Evolutionary conservation across 106 monocot genomes (phyloP).

Genomic region (Gastrodia elata): DNA sequence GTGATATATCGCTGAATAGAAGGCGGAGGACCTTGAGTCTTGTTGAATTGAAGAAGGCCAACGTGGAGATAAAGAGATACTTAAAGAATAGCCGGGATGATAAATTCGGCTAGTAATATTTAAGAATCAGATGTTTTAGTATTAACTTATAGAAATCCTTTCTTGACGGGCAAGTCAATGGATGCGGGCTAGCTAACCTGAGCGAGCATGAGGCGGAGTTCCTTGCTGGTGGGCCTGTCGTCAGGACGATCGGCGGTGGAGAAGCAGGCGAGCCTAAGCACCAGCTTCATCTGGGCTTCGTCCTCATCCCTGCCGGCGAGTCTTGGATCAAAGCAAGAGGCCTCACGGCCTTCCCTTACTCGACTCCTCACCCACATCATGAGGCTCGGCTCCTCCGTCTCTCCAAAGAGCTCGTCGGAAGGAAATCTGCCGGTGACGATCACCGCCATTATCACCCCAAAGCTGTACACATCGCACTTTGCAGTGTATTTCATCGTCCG

Average conservation of each 20-base stretch:
- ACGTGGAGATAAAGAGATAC: too few species aligned
- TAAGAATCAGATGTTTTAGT: too few species aligned
- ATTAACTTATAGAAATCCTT: too few species aligned
- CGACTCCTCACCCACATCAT: constrained; percentile 51
- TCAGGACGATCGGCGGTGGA: constrained; percentile 51
- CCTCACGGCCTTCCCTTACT: constrained; percentile 6
- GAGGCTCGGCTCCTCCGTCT: constrained; percentile 30
- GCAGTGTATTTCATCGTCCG: constrained; percentile 55
- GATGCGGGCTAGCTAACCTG: too few species aligned
- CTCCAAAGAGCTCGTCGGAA: constrained; percentile 53
- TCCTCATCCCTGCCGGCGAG: constrained; percentile 27
- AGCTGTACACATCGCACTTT: constrained; percentile 68
- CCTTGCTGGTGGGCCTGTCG: constrained; percentile 64
- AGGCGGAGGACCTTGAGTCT: too few species aligned
- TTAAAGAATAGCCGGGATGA: too few species aligned
- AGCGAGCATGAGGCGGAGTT: constrained; percentile 40
- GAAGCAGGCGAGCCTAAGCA: constrained; percentile 60
- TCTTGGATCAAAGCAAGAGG: constrained; percentile 29
- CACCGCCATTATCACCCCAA: constrained; percentile 64
- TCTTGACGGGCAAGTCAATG: too few species aligned
- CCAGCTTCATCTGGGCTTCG: constrained; percentile 43
- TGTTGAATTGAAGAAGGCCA: too few species aligned
- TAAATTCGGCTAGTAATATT: too few species aligned
- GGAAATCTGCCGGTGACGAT: constrained; percentile 56
- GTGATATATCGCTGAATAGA: too few species aligned